These are phyloP conservation scores for Scedosporium apiospermum DNA, from an alignment of 2,329 filamentous ascomycete species.

Conservation along the genomic window DNA sequence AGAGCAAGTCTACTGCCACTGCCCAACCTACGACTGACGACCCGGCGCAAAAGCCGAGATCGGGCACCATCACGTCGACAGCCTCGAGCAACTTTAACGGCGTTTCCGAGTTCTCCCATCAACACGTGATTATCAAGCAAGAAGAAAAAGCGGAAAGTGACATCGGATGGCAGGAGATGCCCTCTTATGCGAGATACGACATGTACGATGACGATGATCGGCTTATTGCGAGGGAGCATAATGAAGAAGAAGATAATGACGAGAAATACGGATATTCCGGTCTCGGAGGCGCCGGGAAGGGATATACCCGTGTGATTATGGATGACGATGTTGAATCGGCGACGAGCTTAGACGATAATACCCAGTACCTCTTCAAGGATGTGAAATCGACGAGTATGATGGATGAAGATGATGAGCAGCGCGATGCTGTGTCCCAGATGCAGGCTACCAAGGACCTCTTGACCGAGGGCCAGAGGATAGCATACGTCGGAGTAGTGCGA, in stretches of 20 bases:
- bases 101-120: constrained; percentile 86
- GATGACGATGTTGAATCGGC: constrained; percentile 91
- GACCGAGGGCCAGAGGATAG: constrained; percentile 90
- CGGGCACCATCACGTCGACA: constrained; percentile 22
- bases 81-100: constrained; percentile 24
- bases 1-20: constrained; percentile 12
- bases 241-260: constrained; percentile 62
- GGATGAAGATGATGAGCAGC: constrained; percentile 69
- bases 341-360: constrained; percentile 96
- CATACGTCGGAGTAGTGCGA: constrained; percentile 85
- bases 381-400: constrained; percentile 46
- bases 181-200: constrained; percentile 82
- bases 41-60: constrained; percentile 4
- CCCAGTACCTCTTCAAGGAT: constrained; percentile 87
- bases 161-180: constrained; percentile 88
- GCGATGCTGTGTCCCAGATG: constrained; percentile 82
- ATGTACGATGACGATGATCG: constrained; percentile 92
- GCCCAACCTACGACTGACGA: constrained; percentile 12
- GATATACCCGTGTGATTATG: constrained; percentile 88
- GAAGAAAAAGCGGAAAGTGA: constrained; percentile 50
- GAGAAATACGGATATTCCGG: constrained; percentile 61
- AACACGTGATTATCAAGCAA: constrained; percentile 55
- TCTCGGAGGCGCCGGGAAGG: constrained; percentile 82
- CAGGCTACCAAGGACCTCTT: constrained; percentile 92
- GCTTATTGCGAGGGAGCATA: constrained; percentile 73